Evolutionary conservation across 2,329 filamentous ascomycete species (phyloP), one percentile per base, ranked within the genome.

Genomic region (Talaromyces atroroseus): DNA sequence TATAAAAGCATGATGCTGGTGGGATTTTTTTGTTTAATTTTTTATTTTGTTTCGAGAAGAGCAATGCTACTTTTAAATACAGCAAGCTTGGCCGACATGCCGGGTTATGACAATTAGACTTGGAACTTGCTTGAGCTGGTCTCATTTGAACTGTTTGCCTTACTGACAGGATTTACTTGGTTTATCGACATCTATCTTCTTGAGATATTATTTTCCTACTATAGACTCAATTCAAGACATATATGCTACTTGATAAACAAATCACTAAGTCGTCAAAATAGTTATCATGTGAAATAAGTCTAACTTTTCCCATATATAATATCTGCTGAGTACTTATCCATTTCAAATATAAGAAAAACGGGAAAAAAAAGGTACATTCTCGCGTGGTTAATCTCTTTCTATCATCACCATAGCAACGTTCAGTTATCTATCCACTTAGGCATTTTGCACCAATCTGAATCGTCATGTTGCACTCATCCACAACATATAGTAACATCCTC

Each of bases 401-500:
- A 12, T 32, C 5, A 32, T 32, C 5, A 32, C 10, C 29, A 32
- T 32, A 11, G 29, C 29, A 32, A 32, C 11, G 26, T 8, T 4
- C 8, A 32, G 29, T 32, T 8, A 12, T 32, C 29, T 29, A 29
- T 29, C 26, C 8, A 5, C 26, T n/a, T 26, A 26, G 24, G 24
- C 7, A 26, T 26, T 26, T 26, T 26, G 24, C 24, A 26, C 3
- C 29, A 32, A 32, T 5, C 29, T 11, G 29, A 32, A 5, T 7
- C 3, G 24, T 32, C 10, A 20, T 21, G 21, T 42, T 20, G n/a
- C 12, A 8, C 12, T 56, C 49, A 59, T 36, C 57, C 57, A 50
- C 57, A 59, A 45, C 57, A 59, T 10, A 56, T 53, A 10, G 57
- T 59, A 12, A 56, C 57, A 29, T 55, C 53, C 24, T 58, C 57